Evolutionary conservation across 2,329 filamentous ascomycete genomes (phyloP).

Genomic region (Ophiosphaerella herpotricha): DNA sequence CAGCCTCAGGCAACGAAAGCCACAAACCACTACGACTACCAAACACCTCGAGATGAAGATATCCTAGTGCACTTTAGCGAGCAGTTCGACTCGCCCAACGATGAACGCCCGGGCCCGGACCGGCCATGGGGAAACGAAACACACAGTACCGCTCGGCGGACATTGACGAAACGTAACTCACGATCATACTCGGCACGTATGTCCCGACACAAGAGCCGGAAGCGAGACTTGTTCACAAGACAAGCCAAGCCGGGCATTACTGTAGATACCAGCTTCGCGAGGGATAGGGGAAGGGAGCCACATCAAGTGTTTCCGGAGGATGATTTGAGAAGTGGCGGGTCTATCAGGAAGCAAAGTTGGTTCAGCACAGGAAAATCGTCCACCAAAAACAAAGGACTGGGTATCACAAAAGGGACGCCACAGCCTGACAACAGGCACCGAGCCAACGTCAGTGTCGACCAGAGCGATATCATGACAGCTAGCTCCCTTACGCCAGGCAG

Average conservation of each 20-base stretch:
- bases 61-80: constrained; percentile 33
- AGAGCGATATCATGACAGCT: constrained; percentile 33
- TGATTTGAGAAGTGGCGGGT: constrained; percentile 23
- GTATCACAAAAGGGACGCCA: constrained; percentile 43
- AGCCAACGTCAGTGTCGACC: constrained; percentile 19
- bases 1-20: constrained; percentile 16
- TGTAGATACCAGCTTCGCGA: constrained; percentile 70
- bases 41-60: constrained; percentile 24
- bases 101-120: constrained; percentile 18
- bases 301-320: constrained; percentile 50
- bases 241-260: constrained; percentile 66
- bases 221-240: constrained; percentile 63
- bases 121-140: constrained; percentile 30
- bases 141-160: constrained; percentile 31
- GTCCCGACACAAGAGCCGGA: constrained; percentile 59
- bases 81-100: constrained; percentile 25
- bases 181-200: constrained; percentile 42
- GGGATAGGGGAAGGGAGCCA: constrained; percentile 51
- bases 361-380: constrained; percentile 33
- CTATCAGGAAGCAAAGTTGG: constrained; percentile 36
- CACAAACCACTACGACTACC: constrained; percentile 13
- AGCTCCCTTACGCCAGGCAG: constrained; percentile 34
- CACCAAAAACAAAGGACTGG: constrained; percentile 39
- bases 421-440: constrained; percentile 26
- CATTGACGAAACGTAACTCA: constrained; percentile 38